These are phyloP conservation scores for Phytophthora hibernalis DNA, from an alignment of 352 stramenopile genomes.

Conservation along the genomic window DNA sequence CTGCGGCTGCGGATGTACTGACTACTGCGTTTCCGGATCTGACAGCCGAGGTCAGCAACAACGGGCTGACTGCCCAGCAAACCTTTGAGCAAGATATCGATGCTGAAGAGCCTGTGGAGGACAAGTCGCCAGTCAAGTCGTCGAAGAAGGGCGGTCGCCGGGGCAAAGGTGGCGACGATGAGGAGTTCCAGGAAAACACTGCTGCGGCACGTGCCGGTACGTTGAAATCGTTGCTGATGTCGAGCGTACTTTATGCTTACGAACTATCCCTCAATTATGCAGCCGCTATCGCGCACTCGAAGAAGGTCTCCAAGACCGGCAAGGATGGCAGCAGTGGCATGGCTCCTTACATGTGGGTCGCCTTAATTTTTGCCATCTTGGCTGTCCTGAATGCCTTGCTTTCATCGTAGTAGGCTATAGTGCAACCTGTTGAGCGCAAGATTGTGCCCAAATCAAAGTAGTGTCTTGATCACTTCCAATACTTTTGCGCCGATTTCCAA, in stretches of 20 bases:
- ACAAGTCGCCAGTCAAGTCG: constrained; percentile 23
- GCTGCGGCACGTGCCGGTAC: constrained; percentile 63
- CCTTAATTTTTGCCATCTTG: constrained; percentile 50
- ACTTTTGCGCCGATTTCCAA: neutral
- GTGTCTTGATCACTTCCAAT: neutral
- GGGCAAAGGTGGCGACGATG: constrained; percentile 33
- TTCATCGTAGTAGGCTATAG: constrained; percentile 17
- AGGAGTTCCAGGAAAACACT: constrained; percentile 54
- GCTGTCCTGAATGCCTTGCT: constrained; percentile 42
- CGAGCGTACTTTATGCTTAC: neutral
- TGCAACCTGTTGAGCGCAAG: neutral
- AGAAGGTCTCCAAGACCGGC: constrained; percentile 57
- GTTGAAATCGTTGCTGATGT: neutral
- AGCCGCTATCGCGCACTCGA: constrained; percentile 76
- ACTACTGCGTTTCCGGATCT: constrained; percentile 64
- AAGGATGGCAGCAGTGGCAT: constrained; percentile 35
- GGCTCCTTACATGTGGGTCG: constrained; percentile 46
- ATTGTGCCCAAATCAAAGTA: neutral
- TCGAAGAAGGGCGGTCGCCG: constrained; percentile 41
- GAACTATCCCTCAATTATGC: neutral
- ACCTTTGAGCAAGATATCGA: constrained; percentile 74
- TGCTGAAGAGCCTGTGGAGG: constrained; percentile 48
- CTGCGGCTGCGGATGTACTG: constrained; percentile 48
- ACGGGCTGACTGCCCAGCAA: constrained; percentile 65
- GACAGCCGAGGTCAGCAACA: constrained; percentile 58